Conservation (phyloP, 176 grass and related monocot genomes). For the Musa acuminata region DNA sequence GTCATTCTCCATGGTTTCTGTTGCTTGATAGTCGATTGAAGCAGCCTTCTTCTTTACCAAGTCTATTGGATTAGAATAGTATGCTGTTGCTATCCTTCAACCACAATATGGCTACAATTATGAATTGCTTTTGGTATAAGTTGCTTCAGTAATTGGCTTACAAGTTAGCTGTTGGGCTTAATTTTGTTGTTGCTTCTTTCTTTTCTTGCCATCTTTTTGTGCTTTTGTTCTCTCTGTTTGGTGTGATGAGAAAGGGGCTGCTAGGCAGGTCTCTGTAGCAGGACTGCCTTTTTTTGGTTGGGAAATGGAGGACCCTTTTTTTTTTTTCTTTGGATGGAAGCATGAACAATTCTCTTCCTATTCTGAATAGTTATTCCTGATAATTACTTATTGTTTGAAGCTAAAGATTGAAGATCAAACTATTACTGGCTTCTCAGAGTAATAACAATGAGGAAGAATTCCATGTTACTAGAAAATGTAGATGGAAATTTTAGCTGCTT, state of each 20-base stretch:
- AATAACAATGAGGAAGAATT: neutral
- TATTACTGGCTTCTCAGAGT: neutral
- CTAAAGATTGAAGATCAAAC: neutral
- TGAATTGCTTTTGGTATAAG: slow-evolving; percentile 1
- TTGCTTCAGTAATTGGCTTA: neutral
- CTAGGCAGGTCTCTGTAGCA: neutral
- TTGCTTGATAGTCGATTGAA: neutral
- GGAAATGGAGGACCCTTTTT: neutral
- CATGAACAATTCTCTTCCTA: neutral
- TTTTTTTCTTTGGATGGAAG: neutral
- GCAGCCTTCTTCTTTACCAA: neutral
- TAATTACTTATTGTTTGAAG: neutral
- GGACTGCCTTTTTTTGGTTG: neutral
- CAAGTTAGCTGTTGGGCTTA: neutral
- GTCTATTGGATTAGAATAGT: neutral
- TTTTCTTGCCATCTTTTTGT: neutral
- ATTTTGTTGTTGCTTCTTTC: neutral
- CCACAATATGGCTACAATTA: neutral
- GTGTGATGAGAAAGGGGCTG: neutral
- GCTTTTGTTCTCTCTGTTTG: neutral
- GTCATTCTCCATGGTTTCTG: neutral
- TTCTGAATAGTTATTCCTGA: neutral
- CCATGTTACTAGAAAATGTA: neutral
- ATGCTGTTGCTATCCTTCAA: neutral
- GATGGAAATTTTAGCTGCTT: neutral